Evolutionary conservation across 2,329 filamentous ascomycete genomes (phyloP).

Genomic region (Acephala macrosclerotiorum): DNA sequence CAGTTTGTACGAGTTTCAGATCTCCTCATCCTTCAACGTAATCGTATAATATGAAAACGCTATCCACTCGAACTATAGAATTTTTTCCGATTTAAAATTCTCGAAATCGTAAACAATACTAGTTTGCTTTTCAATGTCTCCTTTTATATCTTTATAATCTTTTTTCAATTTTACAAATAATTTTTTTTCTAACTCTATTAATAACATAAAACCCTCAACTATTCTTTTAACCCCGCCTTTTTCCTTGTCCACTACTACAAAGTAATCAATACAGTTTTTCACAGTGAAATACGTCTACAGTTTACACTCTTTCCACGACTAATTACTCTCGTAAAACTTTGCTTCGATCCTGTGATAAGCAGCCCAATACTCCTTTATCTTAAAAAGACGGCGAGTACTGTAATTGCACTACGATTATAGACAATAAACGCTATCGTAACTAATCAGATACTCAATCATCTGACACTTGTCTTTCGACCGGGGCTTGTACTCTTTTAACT

Average conservation of each 20-base stretch:
- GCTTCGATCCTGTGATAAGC: too few species aligned
- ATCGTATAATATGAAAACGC: conserved; percentile 5
- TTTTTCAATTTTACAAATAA: conserved; percentile 24
- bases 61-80: conserved; percentile 20
- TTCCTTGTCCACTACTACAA: neutral
- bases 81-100: conserved; percentile 19
- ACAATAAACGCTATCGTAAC: neutral
- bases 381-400: neutral
- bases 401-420: neutral
- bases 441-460: neutral
- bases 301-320: neutral
- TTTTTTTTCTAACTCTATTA: conserved; percentile 11
- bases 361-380: neutral
- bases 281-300: conserved; percentile 1
- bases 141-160: conserved; percentile 15
- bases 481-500: neutral
- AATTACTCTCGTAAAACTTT: neutral
- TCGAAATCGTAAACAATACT: conserved; percentile 21
- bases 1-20: conserved; percentile 26
- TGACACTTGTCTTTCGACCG: neutral
- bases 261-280: neutral
- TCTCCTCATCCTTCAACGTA: conserved; percentile 28
- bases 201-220: neutral
- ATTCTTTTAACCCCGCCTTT: neutral
- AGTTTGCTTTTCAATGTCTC: conserved; percentile 18